phyloP scores from a whole-genome alignment of 108 stramenopile species.

The Bacterosira constricta region DNA sequence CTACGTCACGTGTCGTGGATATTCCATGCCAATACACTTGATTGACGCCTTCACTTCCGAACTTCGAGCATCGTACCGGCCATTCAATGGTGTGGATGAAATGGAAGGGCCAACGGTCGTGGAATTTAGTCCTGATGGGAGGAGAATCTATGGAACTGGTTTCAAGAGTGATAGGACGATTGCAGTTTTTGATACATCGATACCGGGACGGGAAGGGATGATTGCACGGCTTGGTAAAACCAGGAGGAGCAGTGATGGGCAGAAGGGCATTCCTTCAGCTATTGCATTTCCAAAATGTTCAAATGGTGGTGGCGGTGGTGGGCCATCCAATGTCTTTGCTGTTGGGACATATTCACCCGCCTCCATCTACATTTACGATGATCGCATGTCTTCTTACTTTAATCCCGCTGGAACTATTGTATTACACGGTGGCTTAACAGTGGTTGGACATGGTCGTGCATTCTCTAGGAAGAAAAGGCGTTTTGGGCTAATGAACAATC shows the following conservation, averaged over 20 bases:
- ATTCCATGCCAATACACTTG: conserved; percentile 71
- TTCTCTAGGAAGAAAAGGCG: conserved; percentile 52
- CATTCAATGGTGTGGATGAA: conserved; percentile 80
- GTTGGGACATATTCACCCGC: conserved; percentile 86
- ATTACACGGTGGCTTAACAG: conserved; percentile 49
- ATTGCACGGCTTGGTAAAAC: conserved; percentile 73
- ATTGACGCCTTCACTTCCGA: conserved; percentile 80
- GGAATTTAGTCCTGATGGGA: conserved; percentile 65
- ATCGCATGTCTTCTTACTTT: conserved; percentile 46
- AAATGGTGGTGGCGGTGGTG: neutral
- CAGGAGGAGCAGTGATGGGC: conserved; percentile 76
- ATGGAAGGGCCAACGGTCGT: conserved; percentile 76
- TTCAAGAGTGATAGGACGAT: conserved; percentile 74
- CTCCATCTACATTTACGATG: conserved; percentile 86
- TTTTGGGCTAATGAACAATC: conserved; percentile 39
- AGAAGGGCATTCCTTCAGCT: conserved; percentile 80
- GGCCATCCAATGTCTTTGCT: conserved; percentile 62
- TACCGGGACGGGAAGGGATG: conserved; percentile 67
- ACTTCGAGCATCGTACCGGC: conserved; percentile 79
- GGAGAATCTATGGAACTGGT: conserved; percentile 66
- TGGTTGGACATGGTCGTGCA: conserved; percentile 75
- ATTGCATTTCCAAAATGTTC: conserved; percentile 47
- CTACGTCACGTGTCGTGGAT: conserved; percentile 49
- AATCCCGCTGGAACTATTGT: conserved; percentile 47
- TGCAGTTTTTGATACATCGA: conserved; percentile 71